phyloP scores from a whole-genome alignment of 2,329 filamentous ascomycete genomes.

The Scedosporium boydii region DNA sequence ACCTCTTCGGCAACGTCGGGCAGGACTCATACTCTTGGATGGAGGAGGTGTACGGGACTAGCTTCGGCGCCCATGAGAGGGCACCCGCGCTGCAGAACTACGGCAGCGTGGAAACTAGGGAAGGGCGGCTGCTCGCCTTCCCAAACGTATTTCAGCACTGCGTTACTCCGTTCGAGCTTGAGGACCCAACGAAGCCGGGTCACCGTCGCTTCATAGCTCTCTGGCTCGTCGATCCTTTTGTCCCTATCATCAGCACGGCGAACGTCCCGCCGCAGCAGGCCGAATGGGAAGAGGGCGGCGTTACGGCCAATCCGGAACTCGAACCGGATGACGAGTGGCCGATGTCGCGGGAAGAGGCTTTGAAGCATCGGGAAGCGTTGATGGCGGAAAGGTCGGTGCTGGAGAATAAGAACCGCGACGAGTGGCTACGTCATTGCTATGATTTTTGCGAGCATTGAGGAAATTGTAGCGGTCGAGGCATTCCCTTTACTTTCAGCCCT shows the following conservation, averaged over 20 bases:
- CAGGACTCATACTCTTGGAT: conserved; percentile 9
- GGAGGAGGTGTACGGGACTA: conserved; percentile 10
- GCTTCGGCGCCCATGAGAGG: not conserved
- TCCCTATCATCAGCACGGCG: conserved; percentile 22
- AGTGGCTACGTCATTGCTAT: not conserved
- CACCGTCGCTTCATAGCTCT: conserved; percentile 42
- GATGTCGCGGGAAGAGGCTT: not conserved
- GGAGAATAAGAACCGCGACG: not conserved
- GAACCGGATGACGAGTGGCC: not conserved
- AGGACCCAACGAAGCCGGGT: conserved; percentile 35
- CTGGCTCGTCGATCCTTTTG: conserved; percentile 42
- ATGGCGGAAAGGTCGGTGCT: not conserved
- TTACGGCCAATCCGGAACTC: not conserved
- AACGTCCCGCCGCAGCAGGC: conserved; percentile 24
- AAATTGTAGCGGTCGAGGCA: not conserved
- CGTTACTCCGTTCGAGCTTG: conserved; percentile 34
- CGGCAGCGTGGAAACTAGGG: conserved; percentile 13
- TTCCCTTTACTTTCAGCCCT: no score
- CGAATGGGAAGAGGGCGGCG: conserved; percentile 17
- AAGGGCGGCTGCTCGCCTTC: conserved; percentile 16
- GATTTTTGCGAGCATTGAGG: not conserved
- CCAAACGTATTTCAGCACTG: conserved; percentile 29
- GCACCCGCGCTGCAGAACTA: conserved; percentile 18
- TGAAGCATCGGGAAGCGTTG: not conserved
- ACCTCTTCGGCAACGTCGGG: not conserved